These are phyloP conservation scores for Ophiostoma quercus DNA, from an alignment of 2,329 filamentous ascomycete genomes.

Conservation along the genomic window DNA sequence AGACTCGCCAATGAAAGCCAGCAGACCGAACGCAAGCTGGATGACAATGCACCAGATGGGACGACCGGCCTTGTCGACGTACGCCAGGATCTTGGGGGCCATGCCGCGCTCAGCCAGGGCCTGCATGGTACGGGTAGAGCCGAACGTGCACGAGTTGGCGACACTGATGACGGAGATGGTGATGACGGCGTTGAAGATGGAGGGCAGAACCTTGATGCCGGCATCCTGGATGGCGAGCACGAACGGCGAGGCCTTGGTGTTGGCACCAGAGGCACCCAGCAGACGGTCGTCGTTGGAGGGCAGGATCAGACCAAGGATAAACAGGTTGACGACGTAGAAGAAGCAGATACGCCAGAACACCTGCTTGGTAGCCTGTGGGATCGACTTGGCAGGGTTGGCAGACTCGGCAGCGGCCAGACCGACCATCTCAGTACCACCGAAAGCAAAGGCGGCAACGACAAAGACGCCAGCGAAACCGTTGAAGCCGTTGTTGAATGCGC, in stretches of 20 bases:
- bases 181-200: constrained; percentile 51
- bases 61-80: constrained; percentile 57
- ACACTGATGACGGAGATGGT: constrained; percentile 49
- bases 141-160: constrained; percentile 48
- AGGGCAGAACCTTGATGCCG: constrained; percentile 46
- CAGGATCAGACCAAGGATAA: constrained; percentile 49
- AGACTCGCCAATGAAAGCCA: constrained; percentile 53
- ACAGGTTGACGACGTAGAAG: constrained; percentile 50
- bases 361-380: constrained; percentile 49
- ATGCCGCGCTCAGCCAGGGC: constrained; percentile 45
- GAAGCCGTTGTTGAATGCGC: constrained; percentile 49
- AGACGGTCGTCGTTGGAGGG: constrained; percentile 41
- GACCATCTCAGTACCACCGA: constrained; percentile 49
- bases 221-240: constrained; percentile 48
- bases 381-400: constrained; percentile 43
- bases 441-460: constrained; percentile 48
- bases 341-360: constrained; percentile 51
- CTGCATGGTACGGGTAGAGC: constrained; percentile 48
- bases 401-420: constrained; percentile 50
- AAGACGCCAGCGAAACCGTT: constrained; percentile 49
- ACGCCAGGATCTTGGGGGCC: constrained; percentile 53
- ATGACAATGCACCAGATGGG: constrained; percentile 51
- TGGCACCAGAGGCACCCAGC: constrained; percentile 36
- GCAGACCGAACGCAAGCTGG: constrained; percentile 52
- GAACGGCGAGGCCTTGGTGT: constrained; percentile 47